Percentiles rank a stretch among this genome's conserved stretches.
These are phyloP conservation scores for Eucommia ulmoides DNA, from an alignment of 257 asterid species.

Conservation along the genomic window DNA sequence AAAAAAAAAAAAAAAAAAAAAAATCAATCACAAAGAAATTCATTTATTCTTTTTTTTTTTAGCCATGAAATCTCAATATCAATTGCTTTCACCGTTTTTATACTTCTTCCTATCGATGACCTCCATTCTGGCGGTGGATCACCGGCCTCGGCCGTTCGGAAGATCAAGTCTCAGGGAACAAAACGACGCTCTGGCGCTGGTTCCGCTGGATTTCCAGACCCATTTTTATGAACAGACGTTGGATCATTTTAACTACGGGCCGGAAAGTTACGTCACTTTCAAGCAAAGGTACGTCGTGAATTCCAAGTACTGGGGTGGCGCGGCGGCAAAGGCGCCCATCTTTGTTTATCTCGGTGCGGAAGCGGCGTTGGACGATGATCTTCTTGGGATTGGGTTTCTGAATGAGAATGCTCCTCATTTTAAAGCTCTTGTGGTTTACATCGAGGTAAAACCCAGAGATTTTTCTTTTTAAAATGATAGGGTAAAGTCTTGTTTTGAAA, in stretches of 20 bases:
- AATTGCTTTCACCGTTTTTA: no score
- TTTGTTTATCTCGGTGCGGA: background rate
- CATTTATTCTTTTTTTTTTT: no score
- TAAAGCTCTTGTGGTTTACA: background rate
- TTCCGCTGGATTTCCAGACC: background rate
- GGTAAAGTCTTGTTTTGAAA: no score
- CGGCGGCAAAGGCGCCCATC: background rate
- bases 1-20: no score
- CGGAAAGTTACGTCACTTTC: background rate
- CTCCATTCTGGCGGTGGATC: no score
- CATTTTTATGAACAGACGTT: background rate
- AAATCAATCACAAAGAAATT: no score
- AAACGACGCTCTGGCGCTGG: no score
- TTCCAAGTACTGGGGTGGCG: constrained; percentile 1
- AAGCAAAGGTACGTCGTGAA: background rate
- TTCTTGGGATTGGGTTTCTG: background rate
- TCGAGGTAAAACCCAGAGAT: background rate
- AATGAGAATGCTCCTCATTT: background rate
- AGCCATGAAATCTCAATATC: no score
- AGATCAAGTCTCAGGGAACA: no score
- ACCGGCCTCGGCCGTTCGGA: no score
- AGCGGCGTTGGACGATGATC: background rate
- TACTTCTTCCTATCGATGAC: no score
- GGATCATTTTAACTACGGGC: background rate
- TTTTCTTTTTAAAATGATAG: background rate